phyloP scores from a whole-genome alignment of 2,329 filamentous ascomycete genomes.

The Phaeosphaeria sp. region DNA sequence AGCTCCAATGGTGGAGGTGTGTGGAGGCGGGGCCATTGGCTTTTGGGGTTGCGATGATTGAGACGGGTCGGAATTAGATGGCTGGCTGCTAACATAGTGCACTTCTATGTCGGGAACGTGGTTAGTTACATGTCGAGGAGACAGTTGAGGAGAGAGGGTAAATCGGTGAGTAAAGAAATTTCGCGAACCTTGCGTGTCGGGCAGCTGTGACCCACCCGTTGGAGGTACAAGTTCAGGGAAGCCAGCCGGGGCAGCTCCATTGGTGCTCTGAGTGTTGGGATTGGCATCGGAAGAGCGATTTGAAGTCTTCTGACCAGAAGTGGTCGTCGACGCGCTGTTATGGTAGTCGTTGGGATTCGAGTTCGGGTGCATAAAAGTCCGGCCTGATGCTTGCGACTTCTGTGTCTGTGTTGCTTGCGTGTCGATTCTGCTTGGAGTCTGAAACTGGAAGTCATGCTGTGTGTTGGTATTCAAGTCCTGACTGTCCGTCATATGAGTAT shows the following conservation, averaged over 20 bases:
- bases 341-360: conserved; percentile 68
- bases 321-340: conserved; percentile 91
- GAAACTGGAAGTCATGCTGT: conserved; percentile 39
- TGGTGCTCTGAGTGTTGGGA: conserved; percentile 75
- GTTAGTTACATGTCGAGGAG: conserved; percentile 22
- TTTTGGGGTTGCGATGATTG: conserved; percentile 43
- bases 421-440: conserved; percentile 38
- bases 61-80: conserved; percentile 47
- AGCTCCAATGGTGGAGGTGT: conserved; percentile 46
- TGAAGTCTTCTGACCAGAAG: conserved; percentile 80
- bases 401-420: conserved; percentile 54
- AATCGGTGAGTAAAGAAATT: conserved; percentile 24
- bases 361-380: conserved; percentile 65
- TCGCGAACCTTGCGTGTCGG: conserved; percentile 67
- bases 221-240: conserved; percentile 60
- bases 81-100: conserved; percentile 44
- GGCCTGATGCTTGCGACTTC: conserved; percentile 70
- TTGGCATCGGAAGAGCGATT: conserved; percentile 75
- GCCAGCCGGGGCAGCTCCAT: conserved; percentile 61
- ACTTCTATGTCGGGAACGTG: conserved; percentile 32
- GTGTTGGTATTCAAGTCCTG: conserved; percentile 46
- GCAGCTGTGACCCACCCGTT: conserved; percentile 64
- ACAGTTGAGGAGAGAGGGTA: conserved; percentile 12
- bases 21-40: conserved; percentile 41
- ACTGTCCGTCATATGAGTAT: conserved; percentile 54